Conservation (phyloP, 225 moss, liverwort and hornwort genomes). For the Straminergon stramineum region DNA sequence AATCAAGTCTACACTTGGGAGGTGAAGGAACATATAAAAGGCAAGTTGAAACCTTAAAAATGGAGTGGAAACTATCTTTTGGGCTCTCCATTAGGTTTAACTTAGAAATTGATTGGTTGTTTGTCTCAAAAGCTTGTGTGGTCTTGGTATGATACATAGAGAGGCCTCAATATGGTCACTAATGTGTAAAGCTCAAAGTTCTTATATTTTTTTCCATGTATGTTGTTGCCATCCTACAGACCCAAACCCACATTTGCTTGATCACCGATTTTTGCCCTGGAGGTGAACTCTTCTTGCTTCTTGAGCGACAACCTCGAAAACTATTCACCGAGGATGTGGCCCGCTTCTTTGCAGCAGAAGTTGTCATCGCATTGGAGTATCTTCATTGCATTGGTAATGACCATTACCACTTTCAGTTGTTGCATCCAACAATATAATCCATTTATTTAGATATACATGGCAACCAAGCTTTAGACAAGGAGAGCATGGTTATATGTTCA, state of each 20-base stretch:
- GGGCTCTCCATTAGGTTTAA: too few relatives aligned
- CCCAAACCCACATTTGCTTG: conserved; percentile 77
- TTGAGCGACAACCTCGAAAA: conserved; percentile 84
- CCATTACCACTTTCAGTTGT: not conserved
- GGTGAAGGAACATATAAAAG: not conserved
- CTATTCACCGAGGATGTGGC: conserved; percentile 62
- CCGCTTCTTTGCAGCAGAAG: conserved; percentile 76
- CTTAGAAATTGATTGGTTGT: too few relatives aligned
- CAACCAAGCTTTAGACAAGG: not conserved
- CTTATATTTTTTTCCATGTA: not conserved
- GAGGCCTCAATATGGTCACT: not conserved
- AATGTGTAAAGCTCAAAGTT: not conserved
- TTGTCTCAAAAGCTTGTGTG: not conserved
- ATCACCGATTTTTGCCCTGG: conserved; percentile 91
- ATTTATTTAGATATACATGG: not conserved
- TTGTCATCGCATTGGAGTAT: conserved; percentile 78
- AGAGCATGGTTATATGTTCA: not conserved
- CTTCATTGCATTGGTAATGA: conserved; percentile 73
- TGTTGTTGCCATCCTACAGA: conserved; percentile 14
- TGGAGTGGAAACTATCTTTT: too few relatives aligned
- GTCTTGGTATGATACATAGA: not conserved
- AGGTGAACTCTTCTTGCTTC: conserved; percentile 76
- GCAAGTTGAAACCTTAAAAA: not conserved
- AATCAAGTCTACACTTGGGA: not conserved
- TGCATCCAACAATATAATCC: not conserved